Percentiles rank a stretch among this genome's conserved stretches.
Conservation (phyloP, 23 red algal species). For the Gracilaria vermiculophylla region DNA sequence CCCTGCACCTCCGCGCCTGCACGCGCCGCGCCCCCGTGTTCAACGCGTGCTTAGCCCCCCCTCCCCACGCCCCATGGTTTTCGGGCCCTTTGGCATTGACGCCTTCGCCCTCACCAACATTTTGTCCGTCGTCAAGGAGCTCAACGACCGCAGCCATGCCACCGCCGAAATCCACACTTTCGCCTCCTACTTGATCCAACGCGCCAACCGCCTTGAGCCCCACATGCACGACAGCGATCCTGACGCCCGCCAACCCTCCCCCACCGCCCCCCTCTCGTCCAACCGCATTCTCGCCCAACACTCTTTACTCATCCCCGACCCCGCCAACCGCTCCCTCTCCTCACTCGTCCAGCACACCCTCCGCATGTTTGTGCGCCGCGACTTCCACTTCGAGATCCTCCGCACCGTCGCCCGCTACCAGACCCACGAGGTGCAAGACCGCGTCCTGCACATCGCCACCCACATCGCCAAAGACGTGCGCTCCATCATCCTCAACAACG, state of each 20-base stretch:
- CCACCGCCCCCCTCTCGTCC: not conserved
- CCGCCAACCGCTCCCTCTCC: not conserved
- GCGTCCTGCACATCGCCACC: not conserved
- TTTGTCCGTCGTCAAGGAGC: not conserved
- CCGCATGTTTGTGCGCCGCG: not conserved
- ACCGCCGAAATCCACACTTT: not conserved
- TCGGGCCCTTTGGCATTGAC: constrained; percentile 10
- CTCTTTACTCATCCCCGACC: not conserved
- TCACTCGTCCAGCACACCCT: not conserved
- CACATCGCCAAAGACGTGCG: not conserved
- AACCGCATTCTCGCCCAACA: not conserved
- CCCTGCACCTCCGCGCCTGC: no score
- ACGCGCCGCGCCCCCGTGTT: no score
- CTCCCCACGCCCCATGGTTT: no score
- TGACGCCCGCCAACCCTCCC: not conserved
- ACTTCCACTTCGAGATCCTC: not conserved
- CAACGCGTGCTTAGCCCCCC: no score
- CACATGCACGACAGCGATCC: not conserved
- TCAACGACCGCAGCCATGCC: not conserved
- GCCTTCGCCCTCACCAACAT: not conserved
- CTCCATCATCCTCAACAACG: not conserved
- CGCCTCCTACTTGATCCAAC: not conserved
- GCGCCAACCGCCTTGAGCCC: not conserved
- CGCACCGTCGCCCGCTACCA: not conserved
- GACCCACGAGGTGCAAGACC: not conserved